Base-by-base conservation (phyloP, 2,329 filamentous ascomycete genomes). In the Fusarium marasasianum region DNA sequence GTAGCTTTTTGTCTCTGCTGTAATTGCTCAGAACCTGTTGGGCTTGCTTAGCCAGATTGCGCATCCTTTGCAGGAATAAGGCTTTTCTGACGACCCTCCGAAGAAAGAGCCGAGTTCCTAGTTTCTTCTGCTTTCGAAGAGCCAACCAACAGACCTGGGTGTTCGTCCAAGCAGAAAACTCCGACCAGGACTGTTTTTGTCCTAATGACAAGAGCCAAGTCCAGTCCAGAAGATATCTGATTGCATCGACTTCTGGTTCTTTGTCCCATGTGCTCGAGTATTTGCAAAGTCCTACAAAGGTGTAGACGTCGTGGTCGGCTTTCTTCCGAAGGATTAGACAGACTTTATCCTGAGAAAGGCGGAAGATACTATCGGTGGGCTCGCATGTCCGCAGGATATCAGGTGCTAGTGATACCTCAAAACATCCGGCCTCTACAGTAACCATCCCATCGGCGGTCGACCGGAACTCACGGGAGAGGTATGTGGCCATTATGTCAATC, bases 191-290 rank as follows among this genome's bases (percentile, higher is more conserved):
- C 24, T 24, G 5, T 22, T 15, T 8, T 9, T 6, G 6, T 4
- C 17, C 6, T 2, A 31, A 3, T 0, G 47, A 14, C 0, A 62
- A 12, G 13, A 64, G 56, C 61, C 61, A 64, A 1, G 22, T 17
- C 61, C 61, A 62, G n/a, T 62, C 61, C 8, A n/a, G 38, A 2
- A 62, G 6, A 9, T 64, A 38, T 18, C 14, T 62, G 0, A 44
- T 31, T 0, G 17, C 13, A 31, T 62, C 44, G 0, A 51, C 1
- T 2, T 22, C 3, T 1, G 0, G 13, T 22, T 29, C 1, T 6
- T 6, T 2, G 7, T 24, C 13, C 3, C 0, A 0, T 44, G 22
- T 1, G 0, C 6, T 1, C 8, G 18, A 24, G 37, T 62, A 62
- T 3, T 5, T 2, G 1, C 56, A 64, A 37, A 64, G 17, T 4